These are phyloP conservation scores for Dillenia turbinata DNA, from an alignment of 164 flowering plant genomes.

Conservation along the genomic window DNA sequence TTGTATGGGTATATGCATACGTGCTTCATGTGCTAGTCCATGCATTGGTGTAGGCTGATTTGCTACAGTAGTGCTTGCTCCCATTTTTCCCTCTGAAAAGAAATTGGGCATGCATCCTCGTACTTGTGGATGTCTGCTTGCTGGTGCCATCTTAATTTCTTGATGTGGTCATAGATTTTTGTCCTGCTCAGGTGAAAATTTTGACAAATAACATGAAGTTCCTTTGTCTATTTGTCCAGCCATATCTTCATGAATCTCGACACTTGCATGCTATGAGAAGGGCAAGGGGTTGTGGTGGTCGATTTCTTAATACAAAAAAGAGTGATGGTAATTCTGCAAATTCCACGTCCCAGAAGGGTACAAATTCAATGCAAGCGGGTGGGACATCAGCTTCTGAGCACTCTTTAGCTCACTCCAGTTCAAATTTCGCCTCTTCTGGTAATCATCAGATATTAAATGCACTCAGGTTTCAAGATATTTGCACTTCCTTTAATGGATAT, in stretches of 20 bases:
- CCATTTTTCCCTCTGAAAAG: no score
- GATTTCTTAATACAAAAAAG: conserved; percentile 69
- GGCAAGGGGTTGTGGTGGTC: conserved; percentile 70
- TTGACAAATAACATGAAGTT: no score
- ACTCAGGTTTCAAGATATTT: conserved; percentile 9
- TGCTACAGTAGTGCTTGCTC: no score
- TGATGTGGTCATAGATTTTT: no score
- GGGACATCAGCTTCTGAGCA: conserved; percentile 49
- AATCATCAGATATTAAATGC: conserved; percentile 26
- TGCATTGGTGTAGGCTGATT: no score
- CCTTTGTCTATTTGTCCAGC: conserved; percentile 28
- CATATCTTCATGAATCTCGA: conserved; percentile 73
- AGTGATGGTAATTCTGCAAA: conserved; percentile 21
- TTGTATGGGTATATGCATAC: no score
- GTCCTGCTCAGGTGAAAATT: no score
- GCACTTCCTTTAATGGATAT: conserved; percentile 16
- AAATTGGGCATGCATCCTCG: no score
- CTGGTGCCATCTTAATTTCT: no score
- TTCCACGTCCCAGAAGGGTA: conserved; percentile 20
- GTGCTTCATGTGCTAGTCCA: no score
- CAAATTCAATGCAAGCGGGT: conserved; percentile 20
- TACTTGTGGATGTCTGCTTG: no score
- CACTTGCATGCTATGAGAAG: conserved; percentile 71
- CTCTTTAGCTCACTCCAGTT: conserved; percentile 21
- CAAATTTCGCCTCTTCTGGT: conserved; percentile 26